These are phyloP conservation scores for Chamaecrista fasciculata DNA, from an alignment of 306 rosid genomes.

Conservation along the genomic window DNA sequence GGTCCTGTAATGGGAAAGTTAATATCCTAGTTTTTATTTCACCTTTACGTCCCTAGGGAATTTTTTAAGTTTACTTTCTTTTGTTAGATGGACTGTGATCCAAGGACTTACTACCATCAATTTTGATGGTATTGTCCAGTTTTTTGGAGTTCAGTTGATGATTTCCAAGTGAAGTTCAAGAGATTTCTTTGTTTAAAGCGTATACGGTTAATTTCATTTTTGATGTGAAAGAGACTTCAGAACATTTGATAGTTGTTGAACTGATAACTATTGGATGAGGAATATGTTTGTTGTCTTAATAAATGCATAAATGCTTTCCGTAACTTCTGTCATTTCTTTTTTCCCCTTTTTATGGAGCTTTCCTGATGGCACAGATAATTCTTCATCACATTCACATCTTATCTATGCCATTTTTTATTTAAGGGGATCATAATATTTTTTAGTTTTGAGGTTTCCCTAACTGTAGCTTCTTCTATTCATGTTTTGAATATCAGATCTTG, in stretches of 20 bases:
- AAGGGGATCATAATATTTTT: not conserved
- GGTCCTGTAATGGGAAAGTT: not conserved
- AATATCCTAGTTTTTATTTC: not conserved
- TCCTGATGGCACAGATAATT: not conserved
- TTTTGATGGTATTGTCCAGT: not conserved
- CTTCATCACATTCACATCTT: not conserved
- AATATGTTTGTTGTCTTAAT: not conserved
- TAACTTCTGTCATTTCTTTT: not conserved
- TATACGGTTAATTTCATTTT: not conserved
- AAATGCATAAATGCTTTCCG: not conserved
- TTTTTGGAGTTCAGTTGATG: conserved; percentile 9
- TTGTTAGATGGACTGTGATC: not conserved
- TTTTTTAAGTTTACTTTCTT: too few species aligned
- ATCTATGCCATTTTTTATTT: not conserved
- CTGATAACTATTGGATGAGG: not conserved
- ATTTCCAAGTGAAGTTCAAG: not conserved
- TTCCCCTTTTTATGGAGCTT: not conserved
- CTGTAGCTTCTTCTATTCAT: not conserved
- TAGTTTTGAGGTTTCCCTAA: not conserved
- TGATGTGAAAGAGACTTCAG: not conserved
- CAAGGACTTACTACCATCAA: not conserved
- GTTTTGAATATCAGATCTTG: conserved; percentile 46
- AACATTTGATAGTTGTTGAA: not conserved
- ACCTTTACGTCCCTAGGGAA: not conserved
- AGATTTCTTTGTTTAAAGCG: not conserved